Evolutionary conservation across 345 rosid genomes (phyloP).

Genomic region (Hypericum androsaemum): DNA sequence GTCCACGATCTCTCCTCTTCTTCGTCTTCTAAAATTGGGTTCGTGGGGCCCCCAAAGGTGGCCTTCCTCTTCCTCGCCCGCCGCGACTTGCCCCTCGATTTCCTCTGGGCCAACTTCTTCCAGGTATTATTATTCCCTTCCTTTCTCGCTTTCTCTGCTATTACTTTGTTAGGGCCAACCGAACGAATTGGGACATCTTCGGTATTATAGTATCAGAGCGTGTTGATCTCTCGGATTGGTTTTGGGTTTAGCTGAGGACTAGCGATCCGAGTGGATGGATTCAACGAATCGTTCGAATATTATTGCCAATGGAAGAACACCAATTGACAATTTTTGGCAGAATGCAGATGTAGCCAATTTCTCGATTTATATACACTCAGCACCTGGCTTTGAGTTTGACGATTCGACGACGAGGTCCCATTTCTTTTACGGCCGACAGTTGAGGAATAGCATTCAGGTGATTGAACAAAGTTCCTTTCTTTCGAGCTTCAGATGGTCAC

Average conservation of each 20-base stretch:
- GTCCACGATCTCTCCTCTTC: constrained; percentile 26
- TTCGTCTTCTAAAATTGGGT: constrained; percentile 6
- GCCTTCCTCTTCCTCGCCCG: constrained; percentile 57
- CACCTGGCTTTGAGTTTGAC: not conserved
- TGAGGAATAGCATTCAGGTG: constrained; percentile 1
- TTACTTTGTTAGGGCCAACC: not conserved
- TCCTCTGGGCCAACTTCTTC: constrained; percentile 65
- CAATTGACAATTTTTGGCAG: not conserved
- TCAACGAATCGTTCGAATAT: no score
- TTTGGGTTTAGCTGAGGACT: no score
- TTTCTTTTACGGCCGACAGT: constrained; percentile 1
- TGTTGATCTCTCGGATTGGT: not conserved
- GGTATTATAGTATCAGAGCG: not conserved
- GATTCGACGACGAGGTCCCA: constrained; percentile 1
- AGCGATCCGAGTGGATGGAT: no score
- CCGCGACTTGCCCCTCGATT: constrained; percentile 50
- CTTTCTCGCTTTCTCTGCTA: not conserved
- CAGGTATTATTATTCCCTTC: constrained; percentile 28
- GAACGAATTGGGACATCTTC: not conserved
- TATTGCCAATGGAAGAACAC: not conserved
- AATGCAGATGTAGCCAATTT: constrained; percentile 1
- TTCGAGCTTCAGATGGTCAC: not conserved
- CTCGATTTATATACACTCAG: not conserved
- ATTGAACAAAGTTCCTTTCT: not conserved
- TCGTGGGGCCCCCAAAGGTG: constrained; percentile 41